These are phyloP conservation scores for Geranium rotundifolium DNA, from an alignment of 345 rosid species.

Conservation along the genomic window DNA sequence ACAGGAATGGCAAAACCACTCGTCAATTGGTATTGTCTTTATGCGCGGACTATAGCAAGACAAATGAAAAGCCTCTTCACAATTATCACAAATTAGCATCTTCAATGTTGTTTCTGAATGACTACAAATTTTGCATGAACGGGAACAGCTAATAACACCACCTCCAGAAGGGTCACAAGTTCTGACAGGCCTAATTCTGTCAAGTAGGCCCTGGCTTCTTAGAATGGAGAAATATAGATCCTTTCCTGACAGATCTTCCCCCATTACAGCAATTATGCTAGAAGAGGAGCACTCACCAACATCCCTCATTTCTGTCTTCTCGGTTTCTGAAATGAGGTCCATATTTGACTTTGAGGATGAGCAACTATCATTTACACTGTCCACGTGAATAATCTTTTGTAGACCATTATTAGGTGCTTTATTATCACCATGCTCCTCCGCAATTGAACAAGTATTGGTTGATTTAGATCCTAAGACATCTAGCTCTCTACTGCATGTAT, in stretches of 20 bases:
- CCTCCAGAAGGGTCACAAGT: conserved; percentile 15
- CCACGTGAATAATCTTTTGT: conserved; percentile 32
- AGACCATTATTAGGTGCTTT: conserved; percentile 20
- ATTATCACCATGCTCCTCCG: conserved; percentile 18
- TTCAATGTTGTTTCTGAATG: conserved; percentile 26
- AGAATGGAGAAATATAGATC: conserved; percentile 31
- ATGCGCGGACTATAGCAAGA: conserved; percentile 51
- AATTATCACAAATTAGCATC: conserved; percentile 80
- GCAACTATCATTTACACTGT: conserved; percentile 53
- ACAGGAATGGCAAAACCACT: conserved; percentile 80
- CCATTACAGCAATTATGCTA: conserved; percentile 23
- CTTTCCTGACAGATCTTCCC: conserved; percentile 26
- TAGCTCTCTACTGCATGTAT: conserved; percentile 12
- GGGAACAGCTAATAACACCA: conserved; percentile 22
- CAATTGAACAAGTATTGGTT: conserved; percentile 13
- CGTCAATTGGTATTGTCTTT: conserved; percentile 43
- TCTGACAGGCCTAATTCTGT: conserved; percentile 14
- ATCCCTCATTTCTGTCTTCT: conserved; percentile 38
- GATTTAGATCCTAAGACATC: conserved; percentile 14
- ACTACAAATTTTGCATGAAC: conserved; percentile 60
- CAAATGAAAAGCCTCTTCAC: conserved; percentile 77
- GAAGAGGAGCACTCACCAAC: conserved; percentile 58
- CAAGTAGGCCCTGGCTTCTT: conserved; percentile 23
- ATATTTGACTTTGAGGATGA: conserved; percentile 52
- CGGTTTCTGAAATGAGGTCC: conserved; percentile 37